Percentiles rank a stretch among this genome's conserved stretches.
phyloP scores from a whole-genome alignment of 768 basidiomycete species.

The Trametopsis cervina region DNA sequence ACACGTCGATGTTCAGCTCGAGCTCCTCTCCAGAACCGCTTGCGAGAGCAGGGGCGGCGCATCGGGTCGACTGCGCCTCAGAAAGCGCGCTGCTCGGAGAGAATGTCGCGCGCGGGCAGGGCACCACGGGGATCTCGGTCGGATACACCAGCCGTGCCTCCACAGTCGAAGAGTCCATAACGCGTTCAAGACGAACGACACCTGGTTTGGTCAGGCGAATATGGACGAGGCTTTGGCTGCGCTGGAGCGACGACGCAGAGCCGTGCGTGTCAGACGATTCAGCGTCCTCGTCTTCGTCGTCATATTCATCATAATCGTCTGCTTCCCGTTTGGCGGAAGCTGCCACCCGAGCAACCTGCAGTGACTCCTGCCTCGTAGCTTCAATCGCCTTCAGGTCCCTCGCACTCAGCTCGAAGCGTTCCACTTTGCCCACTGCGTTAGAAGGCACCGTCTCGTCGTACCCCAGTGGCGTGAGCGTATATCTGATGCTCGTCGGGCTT shows the following conservation, averaged over 20 bases:
- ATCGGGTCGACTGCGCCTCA: conserved; percentile 43
- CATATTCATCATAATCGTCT: conserved; percentile 62
- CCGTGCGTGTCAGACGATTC: conserved; percentile 21
- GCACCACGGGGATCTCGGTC: conserved; percentile 63
- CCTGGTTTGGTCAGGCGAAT: conserved; percentile 72
- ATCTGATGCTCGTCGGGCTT: conserved; percentile 59
- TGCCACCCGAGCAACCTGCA: conserved; percentile 37
- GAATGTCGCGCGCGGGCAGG: conserved; percentile 78
- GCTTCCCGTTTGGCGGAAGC: conserved; percentile 26
- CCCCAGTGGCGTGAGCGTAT: conserved; percentile 65
- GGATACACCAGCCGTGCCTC: conserved; percentile 67
- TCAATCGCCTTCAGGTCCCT: conserved; percentile 68
- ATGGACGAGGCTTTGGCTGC: conserved; percentile 68
- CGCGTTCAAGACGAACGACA: conserved; percentile 63
- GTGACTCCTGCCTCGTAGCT: conserved; percentile 43
- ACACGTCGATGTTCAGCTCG: conserved; percentile 54
- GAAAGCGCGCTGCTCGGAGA: conserved; percentile 32
- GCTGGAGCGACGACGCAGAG: conserved; percentile 48
- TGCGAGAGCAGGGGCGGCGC: conserved; percentile 32
- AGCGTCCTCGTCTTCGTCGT: conserved; percentile 42
- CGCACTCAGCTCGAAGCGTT: conserved; percentile 46
- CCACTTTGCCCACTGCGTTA: conserved; percentile 35
- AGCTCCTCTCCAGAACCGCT: conserved; percentile 48
- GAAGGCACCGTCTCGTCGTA: conserved; percentile 32
- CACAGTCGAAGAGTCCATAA: conserved; percentile 61